These are phyloP conservation scores for Yamadazyma atmosphaerica DNA, from an alignment of 1,139 yeast genomes.

Conservation along the genomic window DNA sequence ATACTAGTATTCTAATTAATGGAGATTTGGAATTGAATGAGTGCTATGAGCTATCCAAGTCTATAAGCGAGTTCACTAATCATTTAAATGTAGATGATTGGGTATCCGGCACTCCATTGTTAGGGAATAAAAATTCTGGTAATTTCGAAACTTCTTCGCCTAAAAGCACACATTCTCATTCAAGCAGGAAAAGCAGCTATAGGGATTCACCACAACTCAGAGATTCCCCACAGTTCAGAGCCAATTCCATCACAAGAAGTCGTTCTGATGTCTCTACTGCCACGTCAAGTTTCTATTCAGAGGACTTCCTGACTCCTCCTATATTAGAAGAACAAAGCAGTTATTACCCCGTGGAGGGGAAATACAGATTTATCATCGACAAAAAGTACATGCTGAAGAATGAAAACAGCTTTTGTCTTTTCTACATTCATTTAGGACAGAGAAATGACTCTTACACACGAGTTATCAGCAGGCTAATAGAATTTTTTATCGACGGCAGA, in stretches of 20 bases:
- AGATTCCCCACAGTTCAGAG: neutral
- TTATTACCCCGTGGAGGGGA: slow-evolving; percentile 11
- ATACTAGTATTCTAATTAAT: slow-evolving; percentile 45
- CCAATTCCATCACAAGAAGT: neutral
- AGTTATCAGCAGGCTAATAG: slow-evolving; percentile 44
- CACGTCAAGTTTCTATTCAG: neutral
- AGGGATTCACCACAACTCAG: too few species aligned
- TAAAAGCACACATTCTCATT: neutral
- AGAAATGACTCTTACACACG: slow-evolving; percentile 31
- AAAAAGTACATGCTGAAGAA: neutral
- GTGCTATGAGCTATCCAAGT: slow-evolving; percentile 14
- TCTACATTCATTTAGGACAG: slow-evolving; percentile 56
- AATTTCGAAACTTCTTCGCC: too few species aligned
- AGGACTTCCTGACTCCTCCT: neutral
- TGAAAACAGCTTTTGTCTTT: slow-evolving; percentile 11
- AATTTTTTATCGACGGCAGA: slow-evolving; percentile 41
- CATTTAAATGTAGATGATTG: slow-evolving; percentile 14
- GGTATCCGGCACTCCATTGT: too few species aligned
- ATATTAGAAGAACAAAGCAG: slow-evolving; percentile 11
- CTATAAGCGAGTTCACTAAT: slow-evolving; percentile 15
- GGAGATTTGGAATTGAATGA: slow-evolving; percentile 39
- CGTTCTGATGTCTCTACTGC: neutral
- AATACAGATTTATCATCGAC: slow-evolving; percentile 4
- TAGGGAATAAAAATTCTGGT: too few species aligned
- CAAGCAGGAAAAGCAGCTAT: too few species aligned